Evolutionary conservation across 768 basidiomycete genomes (phyloP).

Genomic region (Podaxis carcinomalis): DNA sequence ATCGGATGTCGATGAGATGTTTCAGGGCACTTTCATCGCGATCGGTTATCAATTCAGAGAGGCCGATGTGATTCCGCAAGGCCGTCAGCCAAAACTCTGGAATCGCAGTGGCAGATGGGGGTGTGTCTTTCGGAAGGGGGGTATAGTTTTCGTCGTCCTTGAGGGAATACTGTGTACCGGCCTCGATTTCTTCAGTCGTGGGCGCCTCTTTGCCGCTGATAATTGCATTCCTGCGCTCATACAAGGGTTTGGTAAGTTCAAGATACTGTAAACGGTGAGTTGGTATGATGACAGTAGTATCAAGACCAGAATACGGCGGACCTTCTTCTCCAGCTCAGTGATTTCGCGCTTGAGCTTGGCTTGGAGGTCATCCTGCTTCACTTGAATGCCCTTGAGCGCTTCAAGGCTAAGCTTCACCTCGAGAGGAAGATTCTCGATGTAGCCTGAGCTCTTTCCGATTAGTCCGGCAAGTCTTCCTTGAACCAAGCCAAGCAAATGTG

Average conservation of each 20-base stretch:
- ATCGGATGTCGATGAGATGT: conserved; percentile 71
- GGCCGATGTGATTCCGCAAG: conserved; percentile 83
- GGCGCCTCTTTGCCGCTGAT: conserved; percentile 73
- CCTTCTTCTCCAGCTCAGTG: conserved; percentile 94
- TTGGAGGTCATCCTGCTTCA: conserved; percentile 86
- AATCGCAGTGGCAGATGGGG: conserved; percentile 49
- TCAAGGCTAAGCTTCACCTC: conserved; percentile 83
- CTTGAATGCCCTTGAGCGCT: conserved; percentile 91
- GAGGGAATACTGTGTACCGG: conserved; percentile 66
- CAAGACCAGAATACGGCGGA: conserved; percentile 28
- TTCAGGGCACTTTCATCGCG: conserved; percentile 87
- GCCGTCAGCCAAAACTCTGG: conserved; percentile 99
- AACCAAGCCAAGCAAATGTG: conserved; percentile 80
- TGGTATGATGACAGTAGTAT: conserved; percentile 5
- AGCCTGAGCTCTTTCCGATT: conserved; percentile 89
- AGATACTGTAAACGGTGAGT: conserved; percentile 49
- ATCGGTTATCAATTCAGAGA: conserved; percentile 89
- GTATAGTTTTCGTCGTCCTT: conserved; percentile 62
- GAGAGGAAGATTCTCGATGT: conserved; percentile 83
- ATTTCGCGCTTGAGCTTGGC: conserved; percentile 94
- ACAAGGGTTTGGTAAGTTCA: conserved; percentile 75
- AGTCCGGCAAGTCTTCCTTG: conserved; percentile 83
- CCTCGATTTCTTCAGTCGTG: conserved; percentile 76
- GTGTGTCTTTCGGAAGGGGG: conserved; percentile 50
- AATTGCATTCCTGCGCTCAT: conserved; percentile 81